phyloP scores from a whole-genome alignment of 371 early-diverging fungal species.

The Zancudomyces culisetae region DNA sequence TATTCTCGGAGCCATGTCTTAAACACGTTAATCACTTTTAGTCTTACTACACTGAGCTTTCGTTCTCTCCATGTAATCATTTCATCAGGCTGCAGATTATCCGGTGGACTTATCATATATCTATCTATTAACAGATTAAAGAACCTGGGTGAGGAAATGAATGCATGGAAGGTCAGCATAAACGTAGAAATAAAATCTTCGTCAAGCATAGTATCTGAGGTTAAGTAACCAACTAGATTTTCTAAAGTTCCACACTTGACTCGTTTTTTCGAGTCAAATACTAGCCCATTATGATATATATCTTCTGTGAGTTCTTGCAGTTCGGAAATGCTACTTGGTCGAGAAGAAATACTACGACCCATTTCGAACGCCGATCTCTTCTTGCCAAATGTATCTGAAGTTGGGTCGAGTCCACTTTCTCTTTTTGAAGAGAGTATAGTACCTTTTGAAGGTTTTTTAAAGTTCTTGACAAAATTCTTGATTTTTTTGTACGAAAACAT shows the following conservation, averaged over 20 bases:
- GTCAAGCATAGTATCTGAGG: slow-evolving; percentile 65
- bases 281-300: slow-evolving; percentile 43
- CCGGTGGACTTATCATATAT: slow-evolving; percentile 52
- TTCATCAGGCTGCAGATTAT: slow-evolving; percentile 41
- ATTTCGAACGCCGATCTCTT: no score
- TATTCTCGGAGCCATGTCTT: slow-evolving; percentile 80
- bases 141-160: slow-evolving; percentile 52
- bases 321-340: no score
- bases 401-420: no score
- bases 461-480: no score
- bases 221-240: slow-evolving; percentile 69
- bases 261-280: slow-evolving; percentile 65
- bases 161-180: slow-evolving; percentile 77
- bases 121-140: slow-evolving; percentile 48
- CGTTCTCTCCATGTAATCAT: slow-evolving; percentile 60
- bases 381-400: no score
- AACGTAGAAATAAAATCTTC: slow-evolving; percentile 63
- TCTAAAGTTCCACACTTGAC: slow-evolving; percentile 75
- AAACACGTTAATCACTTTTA: slow-evolving; percentile 79
- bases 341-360: no score
- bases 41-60: slow-evolving; percentile 64
- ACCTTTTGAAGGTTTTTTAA: no score
- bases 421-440: no score
- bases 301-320: no score
- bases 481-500: no score